Base-by-base conservation (phyloP, 306 rosid species). In the Fagus crenata region DNA sequence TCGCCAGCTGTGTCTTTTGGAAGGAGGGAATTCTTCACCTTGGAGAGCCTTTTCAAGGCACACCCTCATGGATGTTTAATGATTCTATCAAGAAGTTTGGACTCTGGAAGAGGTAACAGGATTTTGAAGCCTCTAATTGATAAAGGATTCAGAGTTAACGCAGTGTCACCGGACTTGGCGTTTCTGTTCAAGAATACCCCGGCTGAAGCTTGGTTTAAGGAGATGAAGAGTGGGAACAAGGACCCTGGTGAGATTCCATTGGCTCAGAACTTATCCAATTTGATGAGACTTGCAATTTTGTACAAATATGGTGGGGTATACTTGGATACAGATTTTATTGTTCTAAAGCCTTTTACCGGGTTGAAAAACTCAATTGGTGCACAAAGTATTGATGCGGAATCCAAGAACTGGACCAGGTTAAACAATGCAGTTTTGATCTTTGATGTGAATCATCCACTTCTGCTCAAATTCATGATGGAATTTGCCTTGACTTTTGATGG, bases 211-310 rank as follows among this genome's bases (percentile, higher is more conserved):
- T 92, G 97, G 97, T 65, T 90, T 69, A 56, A 71, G 31, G 87
- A 76, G 53, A 55, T 95, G 78, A 86, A 70, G 73, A 73, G 71
- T 40, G 98, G 97, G 65, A 86, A 87, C 18, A 86, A 69, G 69
- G 97, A 92, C 77, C 98, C 97, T 5, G 98, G 98, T 67, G 87
- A 83, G 86, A 90, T 92, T 81, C 89, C 93, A 32, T 74, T 92
- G 74, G 81, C 85, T 71, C 97, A 90, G 83, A 92, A 95, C 53
- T 84, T 88, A 67, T 92, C 97, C 5, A 92, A 95, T 77, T 49
- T 95, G 46, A 72, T 92, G 18, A 88, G 97, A 71, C 90, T 92
- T 1, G 89, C 86, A 46, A 80, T 82, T 77, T 17, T 95, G 6
- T 90, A 88, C 86, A 90, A 85, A 72, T 89, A 92, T 74, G 99